A percentile compares a stretch with the other conserved stretches of the same genome.
phyloP scores from a whole-genome alignment of 257 asterid genomes.

The Fraxinus quadrangulata region DNA sequence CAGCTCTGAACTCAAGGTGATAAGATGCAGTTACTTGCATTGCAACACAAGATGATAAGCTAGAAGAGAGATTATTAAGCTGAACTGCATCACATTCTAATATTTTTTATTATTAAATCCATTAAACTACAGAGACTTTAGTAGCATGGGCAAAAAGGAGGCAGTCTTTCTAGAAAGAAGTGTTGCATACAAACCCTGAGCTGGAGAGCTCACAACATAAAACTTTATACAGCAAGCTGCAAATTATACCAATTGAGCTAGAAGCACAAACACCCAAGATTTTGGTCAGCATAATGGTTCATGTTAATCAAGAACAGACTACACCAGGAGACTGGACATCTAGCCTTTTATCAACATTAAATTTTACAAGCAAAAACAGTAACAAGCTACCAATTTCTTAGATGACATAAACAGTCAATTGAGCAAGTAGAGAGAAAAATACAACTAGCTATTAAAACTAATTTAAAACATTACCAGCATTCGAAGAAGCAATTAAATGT shows the following conservation, averaged over 20 bases:
- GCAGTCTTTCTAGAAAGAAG: background rate
- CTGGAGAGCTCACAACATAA: background rate
- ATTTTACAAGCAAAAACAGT: conserved; percentile 7
- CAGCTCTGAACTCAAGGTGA: background rate
- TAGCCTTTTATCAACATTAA: background rate
- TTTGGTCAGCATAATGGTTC: background rate
- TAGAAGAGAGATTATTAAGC: background rate
- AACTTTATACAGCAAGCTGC: background rate
- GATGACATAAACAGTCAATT: background rate
- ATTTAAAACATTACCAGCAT: background rate
- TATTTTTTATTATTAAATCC: background rate
- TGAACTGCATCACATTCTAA: background rate
- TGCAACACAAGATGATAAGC: background rate
- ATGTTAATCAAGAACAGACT: background rate
- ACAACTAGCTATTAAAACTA: background rate
- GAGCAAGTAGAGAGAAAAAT: conserved; percentile 15
- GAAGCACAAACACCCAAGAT: background rate
- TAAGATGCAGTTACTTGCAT: background rate
- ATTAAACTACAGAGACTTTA: background rate
- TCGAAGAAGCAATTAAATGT: background rate
- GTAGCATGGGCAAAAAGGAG: background rate
- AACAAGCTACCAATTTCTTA: background rate
- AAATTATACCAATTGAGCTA: background rate
- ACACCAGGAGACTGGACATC: background rate
- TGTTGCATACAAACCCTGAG: background rate